phyloP scores from a whole-genome alignment of 495 filamentous ascomycete species.

The Friedmanniomyces endolithicus region DNA sequence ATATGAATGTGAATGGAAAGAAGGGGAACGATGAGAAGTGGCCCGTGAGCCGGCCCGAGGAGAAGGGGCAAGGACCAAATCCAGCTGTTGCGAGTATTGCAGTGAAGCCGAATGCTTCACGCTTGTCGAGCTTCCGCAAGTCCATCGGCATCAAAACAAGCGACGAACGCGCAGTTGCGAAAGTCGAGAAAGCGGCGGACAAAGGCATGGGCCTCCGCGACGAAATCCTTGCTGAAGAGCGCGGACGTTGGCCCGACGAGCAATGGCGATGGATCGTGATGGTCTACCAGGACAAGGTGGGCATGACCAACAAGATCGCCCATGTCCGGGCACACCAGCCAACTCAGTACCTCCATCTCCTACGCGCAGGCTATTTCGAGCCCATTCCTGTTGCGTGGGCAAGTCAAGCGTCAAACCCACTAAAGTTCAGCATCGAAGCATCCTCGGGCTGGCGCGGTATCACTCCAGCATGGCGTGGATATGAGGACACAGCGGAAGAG shows the following conservation, averaged over 20 bases:
- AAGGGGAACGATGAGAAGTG: background rate
- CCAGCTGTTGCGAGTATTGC: background rate
- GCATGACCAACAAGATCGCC: constrained; percentile 32
- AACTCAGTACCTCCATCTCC: constrained; percentile 37
- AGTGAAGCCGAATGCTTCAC: constrained; percentile 22
- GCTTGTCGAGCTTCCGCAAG: constrained; percentile 28
- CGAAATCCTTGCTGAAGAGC: constrained; percentile 34
- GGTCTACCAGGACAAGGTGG: constrained; percentile 34
- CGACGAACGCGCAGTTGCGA: constrained; percentile 21
- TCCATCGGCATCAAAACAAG: constrained; percentile 31
- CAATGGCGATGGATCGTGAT: constrained; percentile 30
- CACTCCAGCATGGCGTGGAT: constrained; percentile 38
- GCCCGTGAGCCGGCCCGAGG: background rate
- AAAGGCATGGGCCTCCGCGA: constrained; percentile 24
- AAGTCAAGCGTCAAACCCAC: constrained; percentile 31
- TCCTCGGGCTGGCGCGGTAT: constrained; percentile 37
- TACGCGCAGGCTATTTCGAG: constrained; percentile 39
- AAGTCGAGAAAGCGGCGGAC: constrained; percentile 19
- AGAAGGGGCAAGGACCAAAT: background rate
- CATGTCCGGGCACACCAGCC: constrained; percentile 30
- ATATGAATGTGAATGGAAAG: constrained; percentile 19
- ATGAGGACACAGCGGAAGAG: constrained; percentile 38
- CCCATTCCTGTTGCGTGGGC: constrained; percentile 38
- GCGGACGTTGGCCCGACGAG: constrained; percentile 33
- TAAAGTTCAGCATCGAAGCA: constrained; percentile 37